Evolutionary conservation across 176 grass and related monocot genomes (phyloP).

Genomic region (Bonia amplexicaulis): DNA sequence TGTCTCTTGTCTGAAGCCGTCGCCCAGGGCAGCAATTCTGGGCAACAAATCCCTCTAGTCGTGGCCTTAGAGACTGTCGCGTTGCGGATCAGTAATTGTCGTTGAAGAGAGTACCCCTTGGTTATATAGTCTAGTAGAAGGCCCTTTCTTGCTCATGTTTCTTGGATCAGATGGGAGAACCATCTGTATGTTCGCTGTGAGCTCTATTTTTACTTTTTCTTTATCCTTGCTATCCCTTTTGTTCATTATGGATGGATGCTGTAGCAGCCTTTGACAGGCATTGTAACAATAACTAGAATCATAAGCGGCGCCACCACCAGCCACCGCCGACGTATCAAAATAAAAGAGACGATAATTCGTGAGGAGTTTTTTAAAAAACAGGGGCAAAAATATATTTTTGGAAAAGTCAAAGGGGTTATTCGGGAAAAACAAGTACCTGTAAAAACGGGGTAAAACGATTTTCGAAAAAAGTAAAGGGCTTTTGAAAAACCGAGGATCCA

Average conservation of each 20-base stretch:
- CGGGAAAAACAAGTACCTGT: too few relatives aligned
- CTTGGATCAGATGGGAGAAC: slow-evolving; percentile 32
- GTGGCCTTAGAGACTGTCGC: slow-evolving; percentile 37
- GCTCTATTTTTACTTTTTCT: slow-evolving; percentile 18
- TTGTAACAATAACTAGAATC: slow-evolving; percentile 34
- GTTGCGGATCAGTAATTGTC: slow-evolving; percentile 46
- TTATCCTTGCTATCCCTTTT: slow-evolving; percentile 8
- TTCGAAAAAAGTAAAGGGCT: too few relatives aligned
- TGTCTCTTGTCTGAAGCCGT: slow-evolving; percentile 24
- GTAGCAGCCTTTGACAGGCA: slow-evolving; percentile 42
- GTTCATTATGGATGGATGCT: slow-evolving; percentile 40
- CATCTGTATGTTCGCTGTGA: slow-evolving; percentile 25
- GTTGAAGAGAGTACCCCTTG: slow-evolving; percentile 45
- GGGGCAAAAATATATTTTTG: too few relatives aligned
- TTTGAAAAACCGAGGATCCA: too few relatives aligned
- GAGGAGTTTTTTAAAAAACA: too few relatives aligned
- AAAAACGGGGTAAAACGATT: too few relatives aligned
- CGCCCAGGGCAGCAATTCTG: slow-evolving; percentile 47
- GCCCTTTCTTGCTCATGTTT: slow-evolving; percentile 26
- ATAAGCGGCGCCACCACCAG: too few relatives aligned
- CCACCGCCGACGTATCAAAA: too few relatives aligned
- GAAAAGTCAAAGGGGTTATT: too few relatives aligned
- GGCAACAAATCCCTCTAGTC: slow-evolving; percentile 37
- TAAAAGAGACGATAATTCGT: too few relatives aligned
- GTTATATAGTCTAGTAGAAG: slow-evolving; percentile 55